These are phyloP conservation scores for Pseudoneurospora amorphoporcata DNA, from an alignment of 495 filamentous ascomycete genomes.

Conservation along the genomic window DNA sequence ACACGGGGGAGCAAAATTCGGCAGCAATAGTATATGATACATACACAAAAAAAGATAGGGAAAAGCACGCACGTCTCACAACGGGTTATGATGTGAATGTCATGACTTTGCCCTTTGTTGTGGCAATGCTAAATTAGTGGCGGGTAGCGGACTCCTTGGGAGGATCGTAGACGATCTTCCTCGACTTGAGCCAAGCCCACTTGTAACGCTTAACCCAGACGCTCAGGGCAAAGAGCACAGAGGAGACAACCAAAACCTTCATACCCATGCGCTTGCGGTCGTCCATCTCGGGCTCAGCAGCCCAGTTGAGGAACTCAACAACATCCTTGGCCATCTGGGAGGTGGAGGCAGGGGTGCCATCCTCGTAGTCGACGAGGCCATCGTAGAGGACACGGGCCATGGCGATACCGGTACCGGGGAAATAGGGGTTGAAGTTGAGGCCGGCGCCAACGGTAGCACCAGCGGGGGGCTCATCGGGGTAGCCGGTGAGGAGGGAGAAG, in stretches of 20 bases:
- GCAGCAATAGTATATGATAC: conserved; percentile 31
- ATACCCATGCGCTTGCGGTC: conserved; percentile 98
- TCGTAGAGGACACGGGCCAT: conserved; percentile 99
- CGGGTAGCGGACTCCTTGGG: conserved; percentile 39
- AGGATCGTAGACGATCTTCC: conserved; percentile 82
- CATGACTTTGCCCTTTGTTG: background rate
- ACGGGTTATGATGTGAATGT: conserved; percentile 1
- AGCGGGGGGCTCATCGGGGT: conserved; percentile 91
- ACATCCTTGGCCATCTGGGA: conserved; percentile 99
- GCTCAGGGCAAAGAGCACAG: conserved; percentile 71
- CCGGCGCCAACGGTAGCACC: conserved; percentile 71
- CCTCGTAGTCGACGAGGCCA: conserved; percentile 96
- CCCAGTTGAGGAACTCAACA: conserved; percentile 96
- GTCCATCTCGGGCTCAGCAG: conserved; percentile 98
- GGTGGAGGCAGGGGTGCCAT: conserved; percentile 83
- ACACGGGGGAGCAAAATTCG: conserved; percentile 19
- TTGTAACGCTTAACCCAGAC: conserved; percentile 99
- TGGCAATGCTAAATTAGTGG: conserved; percentile 15
- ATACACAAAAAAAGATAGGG: conserved; percentile 21
- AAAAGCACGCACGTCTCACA: conserved; percentile 4
- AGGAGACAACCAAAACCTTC: conserved; percentile 74
- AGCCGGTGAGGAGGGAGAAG: conserved; percentile 94
- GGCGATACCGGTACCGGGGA: conserved; percentile 96
- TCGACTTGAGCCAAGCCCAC: conserved; percentile 90
- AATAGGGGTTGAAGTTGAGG: conserved; percentile 99